Evolutionary conservation across 768 basidiomycete genomes (phyloP).

Genomic region (Russula vinacea): DNA sequence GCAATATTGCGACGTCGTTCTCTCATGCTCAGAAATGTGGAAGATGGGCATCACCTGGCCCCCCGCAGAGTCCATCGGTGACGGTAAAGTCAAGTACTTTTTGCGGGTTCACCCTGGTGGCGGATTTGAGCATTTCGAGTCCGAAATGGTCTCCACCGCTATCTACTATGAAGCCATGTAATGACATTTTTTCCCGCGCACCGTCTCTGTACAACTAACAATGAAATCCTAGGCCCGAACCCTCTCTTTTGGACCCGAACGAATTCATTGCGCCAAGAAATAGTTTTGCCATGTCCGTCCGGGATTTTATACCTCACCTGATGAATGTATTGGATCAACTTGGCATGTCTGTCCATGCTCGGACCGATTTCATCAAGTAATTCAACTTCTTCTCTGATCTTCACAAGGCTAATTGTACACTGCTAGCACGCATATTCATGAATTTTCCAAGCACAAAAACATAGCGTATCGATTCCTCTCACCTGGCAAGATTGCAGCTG

Average conservation of each 20-base stretch:
- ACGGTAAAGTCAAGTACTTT: conserved; percentile 79
- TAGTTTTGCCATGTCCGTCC: conserved; percentile 80
- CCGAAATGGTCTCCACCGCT: conserved; percentile 72
- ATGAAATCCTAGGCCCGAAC: conserved; percentile 60
- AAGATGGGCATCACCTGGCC: conserved; percentile 76
- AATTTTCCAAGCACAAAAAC: conserved; percentile 75
- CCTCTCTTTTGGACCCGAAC: conserved; percentile 68
- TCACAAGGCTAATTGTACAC: background rate
- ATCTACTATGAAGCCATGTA: conserved; percentile 85
- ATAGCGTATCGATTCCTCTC: conserved; percentile 88
- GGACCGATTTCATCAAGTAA: conserved; percentile 80
- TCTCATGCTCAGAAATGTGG: conserved; percentile 72
- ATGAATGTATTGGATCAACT: conserved; percentile 81
- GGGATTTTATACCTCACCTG: conserved; percentile 76
- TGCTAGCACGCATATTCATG: conserved; percentile 67
- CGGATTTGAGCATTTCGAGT: conserved; percentile 83
- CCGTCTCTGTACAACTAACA: background rate
- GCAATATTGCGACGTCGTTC: conserved; percentile 78
- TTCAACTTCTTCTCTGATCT: conserved; percentile 26
- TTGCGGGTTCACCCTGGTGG: conserved; percentile 81
- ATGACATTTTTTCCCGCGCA: conserved; percentile 34
- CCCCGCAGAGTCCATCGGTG: conserved; percentile 59
- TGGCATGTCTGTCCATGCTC: conserved; percentile 78
- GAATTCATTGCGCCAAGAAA: conserved; percentile 80
- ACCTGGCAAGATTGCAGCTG: conserved; percentile 73